phyloP scores from a whole-genome alignment of 2,329 filamentous ascomycete genomes.

The Fusarium palustre region DNA sequence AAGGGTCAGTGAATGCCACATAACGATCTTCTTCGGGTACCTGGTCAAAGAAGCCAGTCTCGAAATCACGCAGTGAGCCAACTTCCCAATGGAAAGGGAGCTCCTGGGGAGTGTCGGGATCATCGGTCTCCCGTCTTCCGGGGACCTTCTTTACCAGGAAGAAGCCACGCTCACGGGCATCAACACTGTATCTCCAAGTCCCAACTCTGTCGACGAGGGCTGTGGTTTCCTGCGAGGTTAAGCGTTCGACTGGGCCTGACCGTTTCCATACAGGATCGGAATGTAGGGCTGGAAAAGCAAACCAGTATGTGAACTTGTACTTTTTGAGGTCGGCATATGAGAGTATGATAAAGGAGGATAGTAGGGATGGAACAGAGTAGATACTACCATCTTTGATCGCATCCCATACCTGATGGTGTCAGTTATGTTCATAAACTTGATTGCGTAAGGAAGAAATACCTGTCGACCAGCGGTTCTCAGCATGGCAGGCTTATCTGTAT shows the following conservation, averaged over 20 bases:
- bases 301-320: constrained; percentile 98
- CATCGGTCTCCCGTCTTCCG: constrained; percentile 58
- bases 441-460: constrained; percentile 57
- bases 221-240: constrained; percentile 78
- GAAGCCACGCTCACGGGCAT: constrained; percentile 90
- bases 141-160: constrained; percentile 88
- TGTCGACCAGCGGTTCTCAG: constrained; percentile 83
- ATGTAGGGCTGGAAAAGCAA: constrained; percentile 93
- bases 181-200: constrained; percentile 86
- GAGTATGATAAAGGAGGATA: constrained; percentile 88
- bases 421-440: constrained; percentile 13
- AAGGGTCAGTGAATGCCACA: constrained; percentile 91
- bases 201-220: constrained; percentile 84
- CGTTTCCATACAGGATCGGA: constrained; percentile 87
- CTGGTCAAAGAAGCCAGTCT: constrained; percentile 86
- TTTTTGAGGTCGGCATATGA: constrained; percentile 97
- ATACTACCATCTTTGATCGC: constrained; percentile 97
- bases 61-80: constrained; percentile 79
- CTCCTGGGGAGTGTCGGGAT: constrained; percentile 59
- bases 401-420: constrained; percentile 83
- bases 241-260: constrained; percentile 62
- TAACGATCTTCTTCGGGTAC: constrained; percentile 79
- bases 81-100: constrained; percentile 82
- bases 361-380: constrained; percentile 91
- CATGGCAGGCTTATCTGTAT: constrained; percentile 81